phyloP scores from a whole-genome alignment of 1,284 basidiomycete species.

The Waitea zeae region DNA sequence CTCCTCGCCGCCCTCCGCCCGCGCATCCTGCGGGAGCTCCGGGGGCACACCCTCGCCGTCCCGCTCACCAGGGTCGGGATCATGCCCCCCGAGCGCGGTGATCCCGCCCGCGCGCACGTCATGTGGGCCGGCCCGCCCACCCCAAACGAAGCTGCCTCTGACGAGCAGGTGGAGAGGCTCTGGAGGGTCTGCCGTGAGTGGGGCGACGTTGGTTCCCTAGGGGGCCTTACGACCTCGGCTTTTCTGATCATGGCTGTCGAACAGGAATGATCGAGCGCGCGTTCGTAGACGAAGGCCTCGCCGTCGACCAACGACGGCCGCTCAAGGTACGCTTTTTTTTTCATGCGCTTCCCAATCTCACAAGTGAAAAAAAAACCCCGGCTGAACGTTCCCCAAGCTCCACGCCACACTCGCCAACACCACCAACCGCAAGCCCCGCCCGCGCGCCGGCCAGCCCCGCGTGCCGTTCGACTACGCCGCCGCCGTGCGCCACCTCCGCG shows the following conservation, averaged over 20 bases:
- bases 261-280: slow-evolving; percentile 23
- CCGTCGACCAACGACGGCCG: slow-evolving; percentile 26
- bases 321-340: slow-evolving; percentile 31
- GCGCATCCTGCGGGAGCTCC: slow-evolving; percentile 14
- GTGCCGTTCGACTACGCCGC: slow-evolving; percentile 29
- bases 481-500: slow-evolving; percentile 19
- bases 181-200: slow-evolving; percentile 23
- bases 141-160: slow-evolving; percentile 10
- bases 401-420: slow-evolving; percentile 58
- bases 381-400: slow-evolving; percentile 19
- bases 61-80: slow-evolving; percentile 31
- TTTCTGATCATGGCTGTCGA: not conserved
- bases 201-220: not conserved
- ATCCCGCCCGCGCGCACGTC: slow-evolving; percentile 30
- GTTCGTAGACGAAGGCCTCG: slow-evolving; percentile 29
- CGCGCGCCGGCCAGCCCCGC: slow-evolving; percentile 12
- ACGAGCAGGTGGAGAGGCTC: slow-evolving; percentile 13
- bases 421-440: slow-evolving; percentile 27
- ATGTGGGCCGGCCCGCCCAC: slow-evolving; percentile 33
- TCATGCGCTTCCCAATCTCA: not conserved
- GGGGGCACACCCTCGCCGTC: slow-evolving; percentile 17
- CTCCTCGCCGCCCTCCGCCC: slow-evolving; percentile 31
- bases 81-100: slow-evolving; percentile 24
- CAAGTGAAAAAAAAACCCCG: too few species aligned
- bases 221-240: not conserved